Conservation (phyloP, 352 stramenopile species). For the Globisporangium barbulae region DNA sequence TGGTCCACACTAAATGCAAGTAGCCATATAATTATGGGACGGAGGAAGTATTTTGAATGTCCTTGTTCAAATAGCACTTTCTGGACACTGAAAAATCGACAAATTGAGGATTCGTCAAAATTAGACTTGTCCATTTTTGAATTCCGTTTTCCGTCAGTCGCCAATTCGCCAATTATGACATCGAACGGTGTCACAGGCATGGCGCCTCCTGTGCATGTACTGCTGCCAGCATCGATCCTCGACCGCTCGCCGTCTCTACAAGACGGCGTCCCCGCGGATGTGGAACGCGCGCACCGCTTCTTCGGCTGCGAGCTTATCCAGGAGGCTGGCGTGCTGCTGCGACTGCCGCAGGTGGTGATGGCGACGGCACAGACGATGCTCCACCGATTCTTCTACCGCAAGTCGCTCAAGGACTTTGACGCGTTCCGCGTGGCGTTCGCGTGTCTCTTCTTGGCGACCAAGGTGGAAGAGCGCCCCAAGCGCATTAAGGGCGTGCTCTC, state of each 20-base stretch:
- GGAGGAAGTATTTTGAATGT: background rate
- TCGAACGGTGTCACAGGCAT: background rate
- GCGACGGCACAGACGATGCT: constrained; percentile 89
- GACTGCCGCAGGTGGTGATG: constrained; percentile 88
- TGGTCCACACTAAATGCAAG: background rate
- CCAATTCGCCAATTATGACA: background rate
- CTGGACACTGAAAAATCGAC: too few relatives aligned
- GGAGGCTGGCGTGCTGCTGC: constrained; percentile 83
- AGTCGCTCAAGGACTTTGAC: constrained; percentile 85
- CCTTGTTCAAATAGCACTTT: too few relatives aligned
- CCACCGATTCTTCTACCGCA: constrained; percentile 89
- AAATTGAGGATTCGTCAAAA: too few relatives aligned
- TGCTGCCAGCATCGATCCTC: constrained; percentile 43
- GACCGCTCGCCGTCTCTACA: constrained; percentile 42
- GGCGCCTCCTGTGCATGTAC: constrained; percentile 24
- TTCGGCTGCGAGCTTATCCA: constrained; percentile 91
- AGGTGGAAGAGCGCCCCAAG: constrained; percentile 86
- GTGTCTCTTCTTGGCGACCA: constrained; percentile 87
- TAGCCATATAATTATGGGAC: background rate
- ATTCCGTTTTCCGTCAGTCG: background rate
- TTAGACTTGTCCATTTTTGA: too few relatives aligned
- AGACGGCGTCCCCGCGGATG: constrained; percentile 30
- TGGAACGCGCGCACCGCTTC: constrained; percentile 64
- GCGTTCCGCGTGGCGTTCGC: constrained; percentile 87
- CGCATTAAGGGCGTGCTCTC: constrained; percentile 79